Evolutionary conservation across 805 yeast species (phyloP).

Genomic region (Naumovozyma baii): DNA sequence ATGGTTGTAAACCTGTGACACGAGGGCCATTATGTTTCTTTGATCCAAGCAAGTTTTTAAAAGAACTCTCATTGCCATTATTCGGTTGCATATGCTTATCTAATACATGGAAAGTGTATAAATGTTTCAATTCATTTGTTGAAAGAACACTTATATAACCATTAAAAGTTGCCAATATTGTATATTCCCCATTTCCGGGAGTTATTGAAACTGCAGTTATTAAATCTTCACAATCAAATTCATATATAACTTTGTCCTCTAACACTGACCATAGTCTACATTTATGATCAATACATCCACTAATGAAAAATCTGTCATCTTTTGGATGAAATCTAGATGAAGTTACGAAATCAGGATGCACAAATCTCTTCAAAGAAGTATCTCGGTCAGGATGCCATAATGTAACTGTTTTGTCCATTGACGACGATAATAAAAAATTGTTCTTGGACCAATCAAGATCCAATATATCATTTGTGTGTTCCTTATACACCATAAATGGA

Average conservation of each 20-base stretch:
- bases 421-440: slow-evolving; percentile 66
- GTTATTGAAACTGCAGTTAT: slow-evolving; percentile 70
- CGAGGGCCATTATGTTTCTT: slow-evolving; percentile 37
- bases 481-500: slow-evolving; percentile 52
- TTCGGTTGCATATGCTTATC: slow-evolving; percentile 27
- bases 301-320: slow-evolving; percentile 78
- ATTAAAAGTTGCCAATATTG: slow-evolving; percentile 66
- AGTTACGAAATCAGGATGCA: slow-evolving; percentile 76
- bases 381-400: slow-evolving; percentile 76
- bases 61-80: neutral
- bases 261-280: slow-evolving; percentile 78
- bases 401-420: slow-evolving; percentile 75
- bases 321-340: slow-evolving; percentile 69
- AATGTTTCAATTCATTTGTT: slow-evolving; percentile 49
- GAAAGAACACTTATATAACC: slow-evolving; percentile 56
- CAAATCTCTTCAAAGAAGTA: slow-evolving; percentile 52
- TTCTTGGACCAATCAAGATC: slow-evolving; percentile 83
- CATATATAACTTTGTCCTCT: slow-evolving; percentile 55
- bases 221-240: slow-evolving; percentile 50
- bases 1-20: slow-evolving; percentile 67
- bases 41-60: neutral
- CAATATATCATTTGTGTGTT: slow-evolving; percentile 64
- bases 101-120: slow-evolving; percentile 37
- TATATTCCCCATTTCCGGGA: slow-evolving; percentile 48
- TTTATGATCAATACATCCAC: slow-evolving; percentile 70